These are phyloP conservation scores for Cladosporium sp. DNA, from an alignment of 2,329 filamentous ascomycete genomes.

Conservation along the genomic window DNA sequence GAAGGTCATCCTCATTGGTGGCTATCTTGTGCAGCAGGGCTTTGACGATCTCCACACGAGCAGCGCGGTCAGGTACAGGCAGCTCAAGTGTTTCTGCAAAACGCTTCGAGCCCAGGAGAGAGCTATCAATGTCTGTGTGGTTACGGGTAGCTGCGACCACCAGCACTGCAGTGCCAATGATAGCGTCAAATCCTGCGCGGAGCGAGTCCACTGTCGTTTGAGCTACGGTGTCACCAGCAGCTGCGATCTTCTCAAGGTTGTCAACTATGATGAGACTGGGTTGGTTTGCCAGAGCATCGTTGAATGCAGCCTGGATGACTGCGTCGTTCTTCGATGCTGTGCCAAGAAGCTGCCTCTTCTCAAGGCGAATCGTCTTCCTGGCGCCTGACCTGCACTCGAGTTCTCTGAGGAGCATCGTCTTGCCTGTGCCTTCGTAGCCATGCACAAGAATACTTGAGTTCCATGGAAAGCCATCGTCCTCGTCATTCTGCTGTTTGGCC, in stretches of 20 bases:
- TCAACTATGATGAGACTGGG: slow-evolving; percentile 80
- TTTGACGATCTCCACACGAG: slow-evolving; percentile 70
- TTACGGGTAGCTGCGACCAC: slow-evolving; percentile 73
- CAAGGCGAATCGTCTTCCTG: slow-evolving; percentile 63
- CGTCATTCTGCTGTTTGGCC: background rate
- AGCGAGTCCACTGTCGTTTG: slow-evolving; percentile 32
- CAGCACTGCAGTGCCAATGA: slow-evolving; percentile 57
- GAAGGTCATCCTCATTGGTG: slow-evolving; percentile 46
- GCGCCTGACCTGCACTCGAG: slow-evolving; percentile 63
- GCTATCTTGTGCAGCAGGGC: slow-evolving; percentile 51
- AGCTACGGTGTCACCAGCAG: slow-evolving; percentile 48
- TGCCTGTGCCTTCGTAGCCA: slow-evolving; percentile 80
- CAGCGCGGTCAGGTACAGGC: slow-evolving; percentile 67
- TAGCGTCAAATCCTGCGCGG: slow-evolving; percentile 52
- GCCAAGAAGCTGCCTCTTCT: slow-evolving; percentile 38
- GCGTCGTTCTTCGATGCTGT: slow-evolving; percentile 41
- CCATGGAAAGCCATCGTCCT: background rate
- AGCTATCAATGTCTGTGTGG: slow-evolving; percentile 65
- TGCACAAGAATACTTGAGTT: slow-evolving; percentile 65
- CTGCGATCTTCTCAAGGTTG: slow-evolving; percentile 66
- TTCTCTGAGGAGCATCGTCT: slow-evolving; percentile 67
- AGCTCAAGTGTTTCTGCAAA: slow-evolving; percentile 68
- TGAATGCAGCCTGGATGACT: slow-evolving; percentile 64
- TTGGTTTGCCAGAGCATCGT: slow-evolving; percentile 62
- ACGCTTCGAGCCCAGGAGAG: slow-evolving; percentile 61